Evolutionary conservation across 1,139 yeast genomes (phyloP).

Genomic region (Saccharomyces hybrid): DNA sequence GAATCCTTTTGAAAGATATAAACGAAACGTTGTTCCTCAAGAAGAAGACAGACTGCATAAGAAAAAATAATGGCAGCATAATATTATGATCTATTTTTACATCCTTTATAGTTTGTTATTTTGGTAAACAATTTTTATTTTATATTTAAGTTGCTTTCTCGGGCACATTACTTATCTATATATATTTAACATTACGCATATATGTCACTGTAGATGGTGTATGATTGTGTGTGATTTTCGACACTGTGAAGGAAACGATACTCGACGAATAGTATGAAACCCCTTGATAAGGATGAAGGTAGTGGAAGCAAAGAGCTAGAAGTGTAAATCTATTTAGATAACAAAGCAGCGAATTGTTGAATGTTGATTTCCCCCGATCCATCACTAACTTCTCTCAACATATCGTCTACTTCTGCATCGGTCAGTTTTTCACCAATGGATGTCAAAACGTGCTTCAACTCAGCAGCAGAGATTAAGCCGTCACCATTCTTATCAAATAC

Average conservation of each 20-base stretch:
- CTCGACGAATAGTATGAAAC: background rate
- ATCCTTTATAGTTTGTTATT: background rate
- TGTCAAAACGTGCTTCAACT: slow-evolving; percentile 90
- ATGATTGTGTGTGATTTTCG: background rate
- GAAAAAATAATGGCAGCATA: background rate
- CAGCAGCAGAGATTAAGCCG: slow-evolving; percentile 93
- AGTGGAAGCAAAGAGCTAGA: background rate
- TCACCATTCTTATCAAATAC: slow-evolving; percentile 87
- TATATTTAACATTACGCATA: background rate
- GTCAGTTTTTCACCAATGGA: slow-evolving; percentile 94
- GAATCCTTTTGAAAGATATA: slow-evolving; percentile 34
- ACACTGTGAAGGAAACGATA: background rate
- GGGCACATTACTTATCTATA: background rate
- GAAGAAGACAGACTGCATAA: slow-evolving; percentile 30
- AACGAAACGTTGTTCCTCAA: slow-evolving; percentile 35
- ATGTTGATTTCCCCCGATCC: slow-evolving; percentile 95
- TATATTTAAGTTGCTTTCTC: slow-evolving; percentile 1
- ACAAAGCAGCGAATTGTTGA: slow-evolving; percentile 82
- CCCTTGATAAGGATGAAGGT: slow-evolving; percentile 1
- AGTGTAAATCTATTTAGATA: slow-evolving; percentile 36
- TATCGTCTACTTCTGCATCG: slow-evolving; percentile 93
- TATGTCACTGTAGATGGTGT: background rate
- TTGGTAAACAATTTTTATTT: background rate
- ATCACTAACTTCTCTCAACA: slow-evolving; percentile 93
- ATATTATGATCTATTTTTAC: background rate